Evolutionary conservation across 2,329 filamentous ascomycete genomes (phyloP), one percentile per base, ranked within the genome.

Genomic region (Ophiocordyceps camponoti-rufipedis): DNA sequence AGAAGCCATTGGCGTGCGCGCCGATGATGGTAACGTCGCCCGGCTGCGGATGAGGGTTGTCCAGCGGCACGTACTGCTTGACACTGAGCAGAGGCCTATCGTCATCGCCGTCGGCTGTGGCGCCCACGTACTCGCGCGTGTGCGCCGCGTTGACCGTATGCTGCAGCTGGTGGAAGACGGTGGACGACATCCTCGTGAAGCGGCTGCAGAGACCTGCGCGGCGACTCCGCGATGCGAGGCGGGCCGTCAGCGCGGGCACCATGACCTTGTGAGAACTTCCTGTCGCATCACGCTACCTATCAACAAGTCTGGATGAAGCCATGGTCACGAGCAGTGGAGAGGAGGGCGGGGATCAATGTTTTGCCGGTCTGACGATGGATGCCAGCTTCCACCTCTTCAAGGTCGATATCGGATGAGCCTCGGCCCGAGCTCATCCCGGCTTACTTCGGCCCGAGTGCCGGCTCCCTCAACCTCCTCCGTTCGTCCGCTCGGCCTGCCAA

Each of bases 1-100:
- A 83, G 53, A 95, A 94, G 11, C 82, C 89, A 65, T 95, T 95
- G 44, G 86, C 89, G 63, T 95, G 88, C 5, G 82, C 81, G 11
- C 75, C 86, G 46, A 96, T 78, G 48, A 96, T 79, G 18, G 86
- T 95, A 9, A 95, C 67, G 60, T 91, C 85, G 32, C 85, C 84
- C 1, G 77, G 74, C 50, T 76, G 69, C 0, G 85, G 82, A 23
- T 66, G 62, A 0, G 68, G 70, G 54, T 88, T 87, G 56, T 80
- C 73, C 46, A 76, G 67, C 1, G 88, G 88, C 0, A 75, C 82
- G 58, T 96, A 96, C 58, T 95, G 85, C 67, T 94, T 95, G 45
- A 95, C 73, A 9, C 79, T 76, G 5, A 95, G 63, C 45, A 78
- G 64, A 3, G 95, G 68, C 6, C 75, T 69, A 49, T 89, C 82